Conservation (phyloP, 192 early-diverging fungal genomes). For the Geranomyces michiganensis region DNA sequence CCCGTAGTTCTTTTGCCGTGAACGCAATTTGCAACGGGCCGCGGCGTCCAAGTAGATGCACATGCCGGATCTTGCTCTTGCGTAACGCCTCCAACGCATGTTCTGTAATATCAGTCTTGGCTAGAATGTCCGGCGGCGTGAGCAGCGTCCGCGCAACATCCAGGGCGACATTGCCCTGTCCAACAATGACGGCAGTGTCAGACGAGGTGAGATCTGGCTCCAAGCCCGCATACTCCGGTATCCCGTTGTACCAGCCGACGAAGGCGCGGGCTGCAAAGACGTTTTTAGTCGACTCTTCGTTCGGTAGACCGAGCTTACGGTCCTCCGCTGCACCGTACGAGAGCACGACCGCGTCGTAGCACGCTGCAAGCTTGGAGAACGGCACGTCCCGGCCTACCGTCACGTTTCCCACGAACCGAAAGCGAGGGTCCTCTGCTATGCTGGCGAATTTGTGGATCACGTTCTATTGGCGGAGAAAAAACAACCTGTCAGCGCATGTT, state of each 20-base stretch:
- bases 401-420: constrained; percentile 84
- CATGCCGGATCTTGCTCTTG: constrained; percentile 74
- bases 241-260: constrained; percentile 96
- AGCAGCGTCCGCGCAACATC: constrained; percentile 90
- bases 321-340: constrained; percentile 86
- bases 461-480: constrained; percentile 57
- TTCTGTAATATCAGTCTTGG: constrained; percentile 83
- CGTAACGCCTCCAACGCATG: constrained; percentile 68
- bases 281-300: constrained; percentile 63
- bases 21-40: constrained; percentile 92
- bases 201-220: constrained; percentile 59
- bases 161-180: constrained; percentile 93
- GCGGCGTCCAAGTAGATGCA: constrained; percentile 86
- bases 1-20: constrained; percentile 94
- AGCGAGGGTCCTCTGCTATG: constrained; percentile 67
- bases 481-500: too few relatives aligned
- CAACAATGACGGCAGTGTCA: constrained; percentile 82
- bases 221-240: constrained; percentile 67
- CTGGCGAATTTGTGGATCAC: constrained; percentile 82
- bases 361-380: constrained; percentile 54
- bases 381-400: constrained; percentile 57
- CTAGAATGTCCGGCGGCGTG: constrained; percentile 67
- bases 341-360: constrained; percentile 79
- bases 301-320: constrained; percentile 64
- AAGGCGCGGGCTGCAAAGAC: constrained; percentile 80